Evolutionary conservation across 2,329 filamentous ascomycete species (phyloP).

Genomic region (Trichoderma aggressivum): DNA sequence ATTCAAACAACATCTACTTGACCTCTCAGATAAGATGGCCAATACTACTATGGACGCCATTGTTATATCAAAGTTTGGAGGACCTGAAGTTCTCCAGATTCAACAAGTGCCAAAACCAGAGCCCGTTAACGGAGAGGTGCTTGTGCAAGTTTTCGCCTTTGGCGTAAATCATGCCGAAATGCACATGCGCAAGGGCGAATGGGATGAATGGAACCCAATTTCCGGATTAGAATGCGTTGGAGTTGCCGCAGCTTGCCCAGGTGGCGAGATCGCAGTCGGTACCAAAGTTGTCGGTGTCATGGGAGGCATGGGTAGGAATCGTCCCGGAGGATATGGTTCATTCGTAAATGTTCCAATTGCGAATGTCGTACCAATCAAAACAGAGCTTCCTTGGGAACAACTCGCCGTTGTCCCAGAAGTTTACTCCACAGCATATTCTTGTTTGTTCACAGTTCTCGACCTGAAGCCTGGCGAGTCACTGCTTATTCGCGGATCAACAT

Average conservation of each 20-base stretch:
- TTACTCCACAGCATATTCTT: slow-evolving; percentile 13
- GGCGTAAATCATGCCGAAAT: slow-evolving; percentile 45
- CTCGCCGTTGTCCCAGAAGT: slow-evolving; percentile 10
- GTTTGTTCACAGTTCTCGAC: slow-evolving; percentile 5
- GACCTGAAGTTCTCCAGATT: not conserved
- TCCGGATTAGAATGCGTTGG: slow-evolving; percentile 43
- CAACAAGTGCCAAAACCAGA: slow-evolving; percentile 11
- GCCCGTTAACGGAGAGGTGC: slow-evolving; percentile 28
- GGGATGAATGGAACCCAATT: slow-evolving; percentile 38
- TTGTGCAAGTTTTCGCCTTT: slow-evolving; percentile 39
- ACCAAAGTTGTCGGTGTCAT: slow-evolving; percentile 37
- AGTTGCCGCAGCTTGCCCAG: slow-evolving; percentile 35
- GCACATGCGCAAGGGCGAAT: slow-evolving; percentile 44
- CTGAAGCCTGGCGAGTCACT: not conserved
- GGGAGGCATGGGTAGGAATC: slow-evolving; percentile 41
- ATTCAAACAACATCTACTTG: not conserved
- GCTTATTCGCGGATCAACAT: slow-evolving; percentile 17
- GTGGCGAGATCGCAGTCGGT: slow-evolving; percentile 32
- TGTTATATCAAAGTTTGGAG: slow-evolving; percentile 11
- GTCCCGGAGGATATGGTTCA: slow-evolving; percentile 39
- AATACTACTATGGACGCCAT: slow-evolving; percentile 12
- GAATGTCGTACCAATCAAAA: slow-evolving; percentile 4
- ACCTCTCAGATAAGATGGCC: not conserved
- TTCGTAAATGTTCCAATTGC: not conserved
- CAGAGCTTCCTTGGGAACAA: slow-evolving; percentile 13